phyloP scores from a whole-genome alignment of 257 asterid genomes.

The Salvia miltiorrhiza region DNA sequence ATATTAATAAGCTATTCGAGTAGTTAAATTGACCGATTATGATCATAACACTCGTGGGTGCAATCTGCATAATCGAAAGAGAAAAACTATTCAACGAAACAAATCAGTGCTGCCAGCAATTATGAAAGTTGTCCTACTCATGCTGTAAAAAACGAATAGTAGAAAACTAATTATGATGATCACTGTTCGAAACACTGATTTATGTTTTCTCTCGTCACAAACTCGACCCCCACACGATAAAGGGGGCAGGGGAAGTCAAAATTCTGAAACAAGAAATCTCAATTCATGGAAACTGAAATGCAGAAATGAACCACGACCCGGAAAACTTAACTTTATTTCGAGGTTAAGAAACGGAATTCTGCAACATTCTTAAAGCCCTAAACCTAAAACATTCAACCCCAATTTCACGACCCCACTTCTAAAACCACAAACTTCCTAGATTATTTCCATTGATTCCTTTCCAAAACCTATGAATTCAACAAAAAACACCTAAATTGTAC shows the following conservation, averaged over 20 bases:
- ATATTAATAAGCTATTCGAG: not conserved
- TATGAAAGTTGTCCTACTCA: not conserved
- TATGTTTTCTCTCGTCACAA: not conserved
- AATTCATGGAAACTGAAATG: not conserved
- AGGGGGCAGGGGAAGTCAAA: not conserved
- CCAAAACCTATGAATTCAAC: slow-evolving; percentile 6
- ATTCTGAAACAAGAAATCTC: not conserved
- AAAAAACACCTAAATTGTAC: not conserved
- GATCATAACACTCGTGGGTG: not conserved
- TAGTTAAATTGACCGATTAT: not conserved
- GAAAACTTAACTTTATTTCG: not conserved
- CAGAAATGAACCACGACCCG: not conserved
- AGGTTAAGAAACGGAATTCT: not conserved
- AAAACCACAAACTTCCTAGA: slow-evolving; percentile 1
- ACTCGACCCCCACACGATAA: not conserved
- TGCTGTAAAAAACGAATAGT: slow-evolving; percentile 2
- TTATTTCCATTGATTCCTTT: not conserved
- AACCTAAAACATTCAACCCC: slow-evolving; percentile 18
- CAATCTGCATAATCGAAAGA: not conserved
- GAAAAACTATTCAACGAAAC: not conserved
- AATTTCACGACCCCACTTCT: slow-evolving; percentile 7
- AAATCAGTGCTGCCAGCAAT: not conserved
- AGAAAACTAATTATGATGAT: not conserved
- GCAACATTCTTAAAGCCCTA: slow-evolving; percentile 24
- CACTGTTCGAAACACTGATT: not conserved